Base-by-base conservation (phyloP, 2,329 filamentous ascomycete genomes). In the Sporothrix variecibatus region DNA sequence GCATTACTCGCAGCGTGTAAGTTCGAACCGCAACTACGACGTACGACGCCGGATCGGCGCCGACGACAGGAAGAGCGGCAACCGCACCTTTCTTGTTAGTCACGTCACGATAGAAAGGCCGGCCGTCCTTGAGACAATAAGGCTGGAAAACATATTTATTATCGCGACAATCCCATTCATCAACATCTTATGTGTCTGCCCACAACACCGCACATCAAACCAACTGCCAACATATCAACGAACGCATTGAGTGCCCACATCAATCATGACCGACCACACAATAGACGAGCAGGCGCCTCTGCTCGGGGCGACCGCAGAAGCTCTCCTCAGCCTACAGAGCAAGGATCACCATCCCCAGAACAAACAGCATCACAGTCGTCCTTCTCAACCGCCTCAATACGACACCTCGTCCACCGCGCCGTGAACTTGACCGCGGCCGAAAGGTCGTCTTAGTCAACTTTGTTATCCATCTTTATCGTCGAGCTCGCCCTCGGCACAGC, bases 391-490 rank as follows among this genome's bases (percentile, higher is more conserved):
- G 2, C 67, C 15, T 11, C 23, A 4, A 11, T 56, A 15, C 49
- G 4, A 56, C 12, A 6, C 15, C 2, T 58, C 46, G 20, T 17
- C n/a, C 20, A 46, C 62, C 31, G 71, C 38, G 9, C 28, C 34
- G 77, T 74, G 26, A 75, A 76, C 20, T 69, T 67, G 65, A 73
- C 75, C n/a, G 77, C 79, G 72, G 78, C 78, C 9, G 77, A 78
- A 34, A 75, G 8, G 78, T 79, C 34, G 75, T 81, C 71, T 15
- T 82, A 8, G 76, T 82, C 56, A 77, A 77, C 75, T 78, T 83
- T 51, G 73, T 77, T 77, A 65, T 74, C 79, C 20, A 75, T 88
- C 56, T 80, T 87, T 70, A 76, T 87, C 58, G 76, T 85, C 71
- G 84, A 85, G 68, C 80, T 86, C 15, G 84, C 83, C 75, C 78